phyloP scores from a whole-genome alignment of 2,329 filamentous ascomycete genomes.

The Penicillium sp. region DNA sequence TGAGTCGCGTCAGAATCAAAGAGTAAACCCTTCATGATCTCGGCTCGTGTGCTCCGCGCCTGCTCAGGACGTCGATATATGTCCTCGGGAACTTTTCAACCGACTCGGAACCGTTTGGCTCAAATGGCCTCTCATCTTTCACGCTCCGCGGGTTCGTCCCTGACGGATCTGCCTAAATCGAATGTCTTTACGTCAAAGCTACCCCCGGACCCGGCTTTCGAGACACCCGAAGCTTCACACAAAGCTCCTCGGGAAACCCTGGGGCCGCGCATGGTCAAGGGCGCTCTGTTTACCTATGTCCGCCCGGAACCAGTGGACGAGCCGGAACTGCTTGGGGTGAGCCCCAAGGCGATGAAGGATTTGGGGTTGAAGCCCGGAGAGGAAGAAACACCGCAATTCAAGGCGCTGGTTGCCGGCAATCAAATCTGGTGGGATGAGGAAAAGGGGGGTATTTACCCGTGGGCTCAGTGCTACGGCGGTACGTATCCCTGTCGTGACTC shows the following conservation, averaged over 20 bases:
- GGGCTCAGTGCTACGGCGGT: slow-evolving; percentile 97
- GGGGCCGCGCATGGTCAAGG: slow-evolving; percentile 76
- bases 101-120: slow-evolving; percentile 34
- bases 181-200: slow-evolving; percentile 64
- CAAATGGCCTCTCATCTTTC: slow-evolving; percentile 49
- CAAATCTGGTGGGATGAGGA: slow-evolving; percentile 72
- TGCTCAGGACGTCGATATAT: slow-evolving; percentile 22
- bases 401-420: slow-evolving; percentile 75
- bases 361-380: slow-evolving; percentile 72
- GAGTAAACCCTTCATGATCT: slow-evolving; percentile 5
- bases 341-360: slow-evolving; percentile 72
- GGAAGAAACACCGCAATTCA: slow-evolving; percentile 70
- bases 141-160: slow-evolving; percentile 30
- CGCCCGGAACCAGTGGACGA: slow-evolving; percentile 70
- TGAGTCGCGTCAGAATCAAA: neutral
- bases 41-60: slow-evolving; percentile 5
- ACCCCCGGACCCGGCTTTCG: slow-evolving; percentile 73
- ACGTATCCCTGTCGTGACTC: slow-evolving; percentile 10
- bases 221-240: slow-evolving; percentile 79
- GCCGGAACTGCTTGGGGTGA: slow-evolving; percentile 78
- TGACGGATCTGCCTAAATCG: slow-evolving; percentile 60
- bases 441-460: slow-evolving; percentile 83
- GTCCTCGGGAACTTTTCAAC: slow-evolving; percentile 18
- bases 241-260: slow-evolving; percentile 73
- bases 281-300: slow-evolving; percentile 86